Evolutionary conservation across 805 yeast species (phyloP).

Genomic region (Saturnispora gosingensis): DNA sequence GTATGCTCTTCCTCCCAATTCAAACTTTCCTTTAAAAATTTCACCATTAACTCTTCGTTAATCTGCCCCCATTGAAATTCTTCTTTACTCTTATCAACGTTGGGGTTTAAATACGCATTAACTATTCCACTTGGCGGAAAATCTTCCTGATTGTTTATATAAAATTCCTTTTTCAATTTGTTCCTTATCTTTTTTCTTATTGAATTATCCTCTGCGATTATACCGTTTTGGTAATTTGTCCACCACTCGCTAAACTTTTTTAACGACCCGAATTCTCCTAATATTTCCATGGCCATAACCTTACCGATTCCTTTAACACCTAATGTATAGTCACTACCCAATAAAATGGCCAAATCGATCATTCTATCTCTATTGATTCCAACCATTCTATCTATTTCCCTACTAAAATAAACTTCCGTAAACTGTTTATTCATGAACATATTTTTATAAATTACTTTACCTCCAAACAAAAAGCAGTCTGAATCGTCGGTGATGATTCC

Average conservation of each 20-base stretch:
- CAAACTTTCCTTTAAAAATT: slow-evolving; percentile 56
- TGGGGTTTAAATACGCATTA: slow-evolving; percentile 72
- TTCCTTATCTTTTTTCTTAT: slow-evolving; percentile 50
- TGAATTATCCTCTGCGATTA: slow-evolving; percentile 32
- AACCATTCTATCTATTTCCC: slow-evolving; percentile 49
- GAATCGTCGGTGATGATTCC: slow-evolving; percentile 97
- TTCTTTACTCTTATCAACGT: slow-evolving; percentile 73
- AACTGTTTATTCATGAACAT: slow-evolving; percentile 90
- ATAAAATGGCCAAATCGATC: slow-evolving; percentile 70
- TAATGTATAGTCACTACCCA: slow-evolving; percentile 94
- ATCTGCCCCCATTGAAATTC: slow-evolving; percentile 87
- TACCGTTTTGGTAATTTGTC: slow-evolving; percentile 35
- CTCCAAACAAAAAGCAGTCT: slow-evolving; percentile 93
- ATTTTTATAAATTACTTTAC: slow-evolving; percentile 72
- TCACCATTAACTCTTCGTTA: slow-evolving; percentile 67
- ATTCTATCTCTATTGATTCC: slow-evolving; percentile 57
- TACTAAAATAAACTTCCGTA: slow-evolving; percentile 71
- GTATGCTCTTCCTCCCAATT: slow-evolving; percentile 74
- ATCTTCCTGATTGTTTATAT: slow-evolving; percentile 33
- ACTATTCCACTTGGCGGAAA: slow-evolving; percentile 66
- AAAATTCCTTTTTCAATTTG: slow-evolving; percentile 43
- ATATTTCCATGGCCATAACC: slow-evolving; percentile 79
- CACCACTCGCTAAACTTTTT: slow-evolving; percentile 46
- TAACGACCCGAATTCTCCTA: slow-evolving; percentile 66
- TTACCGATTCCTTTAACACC: slow-evolving; percentile 94